phyloP scores from a whole-genome alignment of 2,329 filamentous ascomycete species.

The Microdochium paspali region DNA sequence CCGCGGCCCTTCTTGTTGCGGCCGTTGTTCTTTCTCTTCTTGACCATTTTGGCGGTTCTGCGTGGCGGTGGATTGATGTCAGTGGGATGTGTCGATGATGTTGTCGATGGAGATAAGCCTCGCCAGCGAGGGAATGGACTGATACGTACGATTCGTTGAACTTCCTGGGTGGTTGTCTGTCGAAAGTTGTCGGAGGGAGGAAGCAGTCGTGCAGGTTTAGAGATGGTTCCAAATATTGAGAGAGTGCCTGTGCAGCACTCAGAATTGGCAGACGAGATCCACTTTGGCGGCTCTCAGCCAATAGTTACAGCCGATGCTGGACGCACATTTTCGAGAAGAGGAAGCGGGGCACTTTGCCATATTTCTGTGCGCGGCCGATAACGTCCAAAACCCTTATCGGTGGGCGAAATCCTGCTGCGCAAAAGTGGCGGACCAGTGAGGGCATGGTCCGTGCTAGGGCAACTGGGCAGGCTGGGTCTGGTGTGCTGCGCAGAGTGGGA shows the following conservation, averaged over 20 bases:
- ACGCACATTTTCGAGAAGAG: neutral
- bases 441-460: neutral
- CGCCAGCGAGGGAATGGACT: neutral
- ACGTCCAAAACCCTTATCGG: neutral
- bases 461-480: neutral
- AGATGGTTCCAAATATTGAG: neutral
- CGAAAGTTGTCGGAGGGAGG: neutral
- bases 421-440: neutral
- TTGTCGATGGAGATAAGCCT: neutral
- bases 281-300: neutral
- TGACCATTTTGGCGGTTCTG: constrained; percentile 55
- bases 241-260: neutral
- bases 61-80: neutral
- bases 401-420: neutral
- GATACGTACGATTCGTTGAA: neutral
- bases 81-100: constrained; percentile 1
- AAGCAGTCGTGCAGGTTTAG: neutral
- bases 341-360: neutral
- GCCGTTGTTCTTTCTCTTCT: constrained; percentile 71
- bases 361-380: neutral
- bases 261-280: neutral
- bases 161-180: constrained; percentile 1
- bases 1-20: constrained; percentile 99
- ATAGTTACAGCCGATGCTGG: neutral
- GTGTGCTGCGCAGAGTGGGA: neutral